Evolutionary conservation across 352 stramenopile genomes (phyloP), one percentile per base, ranked within the genome.

Genomic region (Blastocystis hominis): DNA sequence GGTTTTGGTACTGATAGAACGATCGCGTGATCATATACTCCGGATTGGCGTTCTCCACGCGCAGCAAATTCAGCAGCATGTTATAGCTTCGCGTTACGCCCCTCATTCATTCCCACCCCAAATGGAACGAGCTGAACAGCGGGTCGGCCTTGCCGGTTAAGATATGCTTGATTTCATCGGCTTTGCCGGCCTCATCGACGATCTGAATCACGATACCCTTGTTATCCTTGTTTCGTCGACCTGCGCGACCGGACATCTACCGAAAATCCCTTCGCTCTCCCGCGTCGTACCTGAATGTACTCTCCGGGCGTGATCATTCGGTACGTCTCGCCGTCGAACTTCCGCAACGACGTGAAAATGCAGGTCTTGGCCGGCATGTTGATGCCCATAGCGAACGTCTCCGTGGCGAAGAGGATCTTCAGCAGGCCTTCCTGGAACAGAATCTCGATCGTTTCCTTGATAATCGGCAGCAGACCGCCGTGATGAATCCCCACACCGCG

Each of bases 341-440:
- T 98, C 75, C 94, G 91, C 36, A 93, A 95, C 84, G 97, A 96
- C 1, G 95, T 98, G 90, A 98, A 98, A 40, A 99, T 95, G 38
- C 98, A 96, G 20, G 97, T 98, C 91, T 98, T 97, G 1, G 97
- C 96, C 79, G 97, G 97, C 97, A 99, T 99, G 90, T 99, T 99
- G 77, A 99, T 94, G 53, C 97, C 96, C 92, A 98, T 98, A 2
- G 94, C 94, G 88, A 95, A 95, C 2, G 94, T 97, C 88, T 99
- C 97, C 0, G 97, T 99, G 1, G 96, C 96, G 91, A 99, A 99
- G 0, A 99, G 90, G 64, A 94, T 94, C 91, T 99, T 99, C 72
- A 99, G 93, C 30, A 99, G 89, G n/a, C 95, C 95, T 90, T 98
- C 95, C 24, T 93, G 90, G 88, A 97, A 97, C 10, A 97, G 89